Evolutionary conservation across 2,329 filamentous ascomycete species (phyloP).

Genomic region (Pseudogymnoascus sp.): DNA sequence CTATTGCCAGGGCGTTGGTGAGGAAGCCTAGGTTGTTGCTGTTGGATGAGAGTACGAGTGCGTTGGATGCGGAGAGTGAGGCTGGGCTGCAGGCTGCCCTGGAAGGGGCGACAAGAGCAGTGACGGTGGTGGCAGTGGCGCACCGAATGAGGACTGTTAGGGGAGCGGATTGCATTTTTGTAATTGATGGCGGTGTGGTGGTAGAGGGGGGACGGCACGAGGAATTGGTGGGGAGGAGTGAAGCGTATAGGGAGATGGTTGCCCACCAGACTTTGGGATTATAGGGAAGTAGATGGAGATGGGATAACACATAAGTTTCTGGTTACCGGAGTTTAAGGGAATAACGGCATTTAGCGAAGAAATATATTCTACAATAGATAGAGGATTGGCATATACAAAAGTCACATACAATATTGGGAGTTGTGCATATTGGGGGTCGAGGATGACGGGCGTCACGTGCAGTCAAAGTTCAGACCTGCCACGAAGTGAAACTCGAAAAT

Average conservation of each 20-base stretch:
- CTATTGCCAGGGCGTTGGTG: slow-evolving; percentile 70
- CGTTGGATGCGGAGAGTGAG: slow-evolving; percentile 63
- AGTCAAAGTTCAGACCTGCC: neutral
- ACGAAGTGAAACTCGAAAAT: neutral
- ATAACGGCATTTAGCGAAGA: neutral
- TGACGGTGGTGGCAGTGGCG: slow-evolving; percentile 52
- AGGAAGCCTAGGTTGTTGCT: slow-evolving; percentile 66
- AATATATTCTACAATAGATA: neutral
- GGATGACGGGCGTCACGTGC: neutral
- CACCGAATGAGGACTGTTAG: slow-evolving; percentile 51
- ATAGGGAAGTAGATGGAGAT: neutral
- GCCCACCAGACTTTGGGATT: slow-evolving; percentile 18
- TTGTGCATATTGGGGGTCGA: neutral
- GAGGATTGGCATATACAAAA: neutral
- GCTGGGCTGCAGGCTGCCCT: slow-evolving; percentile 59
- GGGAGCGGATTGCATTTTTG: slow-evolving; percentile 49
- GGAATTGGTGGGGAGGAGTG: slow-evolving; percentile 45
- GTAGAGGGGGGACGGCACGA: slow-evolving; percentile 48
- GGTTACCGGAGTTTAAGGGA: neutral
- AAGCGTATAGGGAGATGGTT: slow-evolving; percentile 34
- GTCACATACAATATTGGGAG: neutral
- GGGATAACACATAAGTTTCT: neutral
- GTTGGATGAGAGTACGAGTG: slow-evolving; percentile 75
- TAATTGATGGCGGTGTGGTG: slow-evolving; percentile 47
- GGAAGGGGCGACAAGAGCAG: slow-evolving; percentile 44